A percentile compares a stretch with the other conserved stretches of the same genome.
These are phyloP conservation scores for Collybia mongolica DNA, from an alignment of 768 basidiomycete species.

Conservation along the genomic window DNA sequence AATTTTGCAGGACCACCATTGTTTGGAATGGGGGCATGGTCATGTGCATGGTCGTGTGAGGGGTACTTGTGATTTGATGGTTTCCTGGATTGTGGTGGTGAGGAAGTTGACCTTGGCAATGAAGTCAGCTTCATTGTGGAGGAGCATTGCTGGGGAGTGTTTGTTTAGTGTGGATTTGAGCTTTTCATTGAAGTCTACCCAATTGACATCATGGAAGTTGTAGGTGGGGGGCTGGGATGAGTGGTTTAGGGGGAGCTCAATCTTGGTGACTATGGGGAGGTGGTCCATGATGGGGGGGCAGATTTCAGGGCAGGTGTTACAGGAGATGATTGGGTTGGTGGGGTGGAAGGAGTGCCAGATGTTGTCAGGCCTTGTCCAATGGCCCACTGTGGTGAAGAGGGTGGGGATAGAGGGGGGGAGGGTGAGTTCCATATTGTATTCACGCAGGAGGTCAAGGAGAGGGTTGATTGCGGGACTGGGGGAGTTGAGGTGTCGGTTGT, in stretches of 20 bases:
- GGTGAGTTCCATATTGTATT: slow-evolving; percentile 2
- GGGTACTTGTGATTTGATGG: too few species aligned
- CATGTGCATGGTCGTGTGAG: too few species aligned
- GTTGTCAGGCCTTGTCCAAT: background rate
- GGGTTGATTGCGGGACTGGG: background rate
- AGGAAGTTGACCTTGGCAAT: too few species aligned
- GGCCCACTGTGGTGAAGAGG: too few species aligned
- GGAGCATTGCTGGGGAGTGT: too few species aligned
- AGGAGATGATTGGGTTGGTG: background rate
- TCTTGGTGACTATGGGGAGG: background rate
- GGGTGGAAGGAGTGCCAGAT: background rate
- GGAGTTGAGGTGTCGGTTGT: slow-evolving; percentile 5
- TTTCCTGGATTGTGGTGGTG: too few species aligned
- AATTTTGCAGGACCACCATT: slow-evolving; percentile 19
- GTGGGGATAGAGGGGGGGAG: background rate
- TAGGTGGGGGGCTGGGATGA: background rate
- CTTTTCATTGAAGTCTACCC: too few species aligned
- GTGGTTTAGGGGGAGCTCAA: background rate
- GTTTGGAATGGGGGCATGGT: too few species aligned
- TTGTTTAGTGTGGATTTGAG: too few species aligned
- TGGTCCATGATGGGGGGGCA: background rate
- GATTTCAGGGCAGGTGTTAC: background rate
- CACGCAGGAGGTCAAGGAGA: slow-evolving; percentile 1
- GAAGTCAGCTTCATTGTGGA: too few species aligned
- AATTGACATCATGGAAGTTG: background rate